Base-by-base conservation (phyloP, 2,329 filamentous ascomycete species). In the Bipolaris oryzae region DNA sequence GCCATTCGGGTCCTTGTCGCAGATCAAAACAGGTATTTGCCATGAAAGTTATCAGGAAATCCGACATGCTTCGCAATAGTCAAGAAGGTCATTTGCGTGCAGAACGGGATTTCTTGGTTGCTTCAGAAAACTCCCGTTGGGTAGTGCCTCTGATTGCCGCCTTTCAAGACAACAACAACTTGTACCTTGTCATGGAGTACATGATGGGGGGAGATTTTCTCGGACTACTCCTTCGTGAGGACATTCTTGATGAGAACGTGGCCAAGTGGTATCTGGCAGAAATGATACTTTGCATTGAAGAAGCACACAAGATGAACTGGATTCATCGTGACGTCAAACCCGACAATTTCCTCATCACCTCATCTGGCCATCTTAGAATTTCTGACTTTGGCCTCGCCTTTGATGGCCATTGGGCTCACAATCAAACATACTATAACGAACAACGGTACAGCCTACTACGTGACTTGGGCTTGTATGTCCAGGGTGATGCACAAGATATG, bases 151-250 rank as follows among this genome's bases (percentile, higher is more conserved):
- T 99, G 34, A 84, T 96, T 48, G 84, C 91, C 47, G 95, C 92
- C 70, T 98, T 98, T 63, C 92, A 98, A 74, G 95, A 98, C 73
- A 80, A 85, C 34, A 84, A 85, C 39, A 91, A 91, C 66, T 82
- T 99, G 5, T 98, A 98, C 69, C 85, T 99, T 5, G 90, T 97
- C 50, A 97, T 98, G 92, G 93, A 98, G 57, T 99, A 96, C 72
- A 97, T 97, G 92, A 89, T 96, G 2, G 95, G 94, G 0, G 94
- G 95, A 0, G 94, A 99, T 73, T 98, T 99, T 64, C 82, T 99
- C 0, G 91, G 91, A 1, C 77, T 97, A 0, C 79, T 99, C 15
- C 89, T 97, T 53, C 87, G 93, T 15, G 90, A 96, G 70, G 92
- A 95, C 59, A 85, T 91, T 2, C 81, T 99, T 1, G 87, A 87